Evolutionary conservation across 1,284 basidiomycete species (phyloP).

Genomic region (Irpex sp.): DNA sequence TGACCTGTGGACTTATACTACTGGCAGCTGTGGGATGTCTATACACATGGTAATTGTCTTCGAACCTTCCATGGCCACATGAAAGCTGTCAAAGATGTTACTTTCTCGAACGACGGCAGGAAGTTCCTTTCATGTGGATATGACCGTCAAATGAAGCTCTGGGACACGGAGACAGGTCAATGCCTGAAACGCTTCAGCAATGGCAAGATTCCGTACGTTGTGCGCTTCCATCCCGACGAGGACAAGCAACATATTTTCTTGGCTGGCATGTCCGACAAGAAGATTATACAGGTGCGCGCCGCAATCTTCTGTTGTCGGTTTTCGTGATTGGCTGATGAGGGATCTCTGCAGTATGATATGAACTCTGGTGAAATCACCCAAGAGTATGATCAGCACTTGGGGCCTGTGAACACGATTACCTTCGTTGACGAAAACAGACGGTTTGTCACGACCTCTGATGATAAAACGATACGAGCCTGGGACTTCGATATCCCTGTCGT

Average conservation of each 20-base stretch:
- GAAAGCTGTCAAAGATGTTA: constrained; percentile 94
- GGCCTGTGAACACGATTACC: constrained; percentile 97
- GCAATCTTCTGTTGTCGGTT: neutral
- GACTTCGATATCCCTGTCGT: constrained; percentile 98
- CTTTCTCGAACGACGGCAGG: constrained; percentile 90
- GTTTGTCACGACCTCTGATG: constrained; percentile 98
- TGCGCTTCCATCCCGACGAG: constrained; percentile 93
- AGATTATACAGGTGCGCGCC: constrained; percentile 85
- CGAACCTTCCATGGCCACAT: constrained; percentile 97
- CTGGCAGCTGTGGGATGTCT: constrained; percentile 92
- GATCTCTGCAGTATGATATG: constrained; percentile 80
- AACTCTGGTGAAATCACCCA: constrained; percentile 92
- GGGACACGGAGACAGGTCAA: constrained; percentile 98
- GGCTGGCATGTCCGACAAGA: constrained; percentile 99
- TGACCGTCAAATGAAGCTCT: constrained; percentile 96
- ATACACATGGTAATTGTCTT: constrained; percentile 94
- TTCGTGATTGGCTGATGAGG: neutral
- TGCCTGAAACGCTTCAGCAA: constrained; percentile 95
- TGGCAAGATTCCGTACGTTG: constrained; percentile 93
- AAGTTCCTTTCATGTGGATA: constrained; percentile 92
- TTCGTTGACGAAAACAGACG: constrained; percentile 96
- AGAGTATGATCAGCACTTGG: constrained; percentile 98
- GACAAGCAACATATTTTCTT: constrained; percentile 97
- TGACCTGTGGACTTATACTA: neutral
- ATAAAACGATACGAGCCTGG: constrained; percentile 99